Evolutionary conservation across 352 stramenopile genomes (phyloP).

Genomic region (Phytophthora ohioensis): DNA sequence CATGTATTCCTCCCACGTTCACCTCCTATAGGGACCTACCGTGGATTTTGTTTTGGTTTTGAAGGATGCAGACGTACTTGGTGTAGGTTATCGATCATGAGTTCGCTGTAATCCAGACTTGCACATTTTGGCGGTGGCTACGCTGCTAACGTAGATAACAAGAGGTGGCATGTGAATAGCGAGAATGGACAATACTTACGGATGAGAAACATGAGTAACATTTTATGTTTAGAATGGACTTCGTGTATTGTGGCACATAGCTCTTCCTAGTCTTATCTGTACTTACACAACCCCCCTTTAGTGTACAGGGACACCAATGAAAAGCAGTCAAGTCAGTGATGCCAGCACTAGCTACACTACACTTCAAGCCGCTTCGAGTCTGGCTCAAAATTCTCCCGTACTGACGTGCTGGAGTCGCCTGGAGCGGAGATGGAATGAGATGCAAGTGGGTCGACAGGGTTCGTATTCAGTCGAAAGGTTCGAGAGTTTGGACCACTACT

Average conservation of each 20-base stretch:
- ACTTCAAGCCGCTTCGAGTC: neutral
- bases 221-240: neutral
- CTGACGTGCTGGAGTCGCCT: conserved; percentile 6
- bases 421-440: conserved; percentile 9
- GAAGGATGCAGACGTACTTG: no score
- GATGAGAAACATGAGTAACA: no score
- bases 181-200: no score
- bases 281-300: neutral
- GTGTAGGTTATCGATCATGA: no score
- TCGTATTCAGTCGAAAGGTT: conserved; percentile 21
- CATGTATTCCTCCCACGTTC: no score
- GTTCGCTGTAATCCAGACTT: no score
- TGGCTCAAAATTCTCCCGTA: neutral
- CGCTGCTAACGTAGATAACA: no score
- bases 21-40: no score
- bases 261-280: neutral
- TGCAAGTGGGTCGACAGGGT: conserved; percentile 29
- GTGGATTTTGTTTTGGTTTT: no score
- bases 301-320: neutral
- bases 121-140: no score
- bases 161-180: no score
- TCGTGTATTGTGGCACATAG: neutral
- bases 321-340: neutral
- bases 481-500: conserved; percentile 29
- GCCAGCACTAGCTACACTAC: no score